Base-by-base conservation (phyloP, 2,329 filamentous ascomycete genomes). In the Elsinoe perseae region DNA sequence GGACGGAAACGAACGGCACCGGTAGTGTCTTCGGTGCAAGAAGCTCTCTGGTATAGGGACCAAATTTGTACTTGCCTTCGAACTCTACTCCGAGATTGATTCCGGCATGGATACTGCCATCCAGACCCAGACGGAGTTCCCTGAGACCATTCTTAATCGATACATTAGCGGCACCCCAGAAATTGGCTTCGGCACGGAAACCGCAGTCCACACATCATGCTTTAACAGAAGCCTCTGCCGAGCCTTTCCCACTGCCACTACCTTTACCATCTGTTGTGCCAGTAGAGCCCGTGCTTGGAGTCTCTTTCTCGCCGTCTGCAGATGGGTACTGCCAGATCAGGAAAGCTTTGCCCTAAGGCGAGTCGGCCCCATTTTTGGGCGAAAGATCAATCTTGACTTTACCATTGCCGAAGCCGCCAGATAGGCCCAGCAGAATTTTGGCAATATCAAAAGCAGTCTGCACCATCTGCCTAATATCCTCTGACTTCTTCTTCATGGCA, bases 151-250 rank as follows among this genome's bases (percentile, higher is more conserved):
- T 12, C 2, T 2, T 16, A 8, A 42, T 20, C 14, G 20, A 27
- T 3, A 48, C 18, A 9, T 48, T 23, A 27, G 23, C 20, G 10
- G 25, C 12, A 16, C 43, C 43, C 43, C 43, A 48, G 43, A 27
- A 48, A 7, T 48, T 10, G 10, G 10, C 28, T 12, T 25, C 18
- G 1, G 10, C 43, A 3, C 23, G 43, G 23, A 27, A 9, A 18
- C 43, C 43, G 23, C 43, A 48, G 9, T 48, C 14, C 14, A 48
- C 43, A 48, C 43, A 48, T 7, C 28, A 48, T n/a, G 36, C 36
- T 40, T 6, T n/a, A 7, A 48, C 8, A 14, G 20, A 25, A 9
- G 23, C 20, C 9, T 9, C 14, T 9, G 10, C 43, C 28, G 25
- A 20, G 21, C 10, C 43, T 5, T n/a, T n/a, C 5, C 14, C 14